Evolutionary conservation across 805 yeast species (phyloP), one percentile per base, ranked within the genome.

Genomic region (Teunomyces pallodes): DNA sequence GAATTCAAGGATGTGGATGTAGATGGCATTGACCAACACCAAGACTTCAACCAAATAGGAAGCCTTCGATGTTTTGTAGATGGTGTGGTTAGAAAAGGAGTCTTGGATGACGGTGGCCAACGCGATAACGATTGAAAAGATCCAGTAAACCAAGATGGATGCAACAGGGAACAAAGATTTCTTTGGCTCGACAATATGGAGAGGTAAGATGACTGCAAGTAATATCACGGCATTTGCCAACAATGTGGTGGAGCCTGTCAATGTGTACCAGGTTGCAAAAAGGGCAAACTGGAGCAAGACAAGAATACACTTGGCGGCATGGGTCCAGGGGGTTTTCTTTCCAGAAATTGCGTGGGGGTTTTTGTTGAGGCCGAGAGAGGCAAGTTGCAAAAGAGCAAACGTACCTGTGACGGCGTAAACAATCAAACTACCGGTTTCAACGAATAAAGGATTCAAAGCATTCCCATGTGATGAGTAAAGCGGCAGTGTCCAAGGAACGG

Each of bases 81-180:
- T 50, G 46, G 55, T 53, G 45, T 57, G 57, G 3, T 51, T 45
- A 5, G 66, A 59, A 26, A 56, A 38, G n/a, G 47, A 9, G 47
- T 63, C 67, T 53, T 60, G 61, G 6, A 49, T 47, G 12, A 50
- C 26, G 6, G 54, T 48, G 28, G 53, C 51, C 32, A 44, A 10
- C 12, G 43, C 49, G 9, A 52, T 33, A 10, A 57, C 20, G 28
- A 49, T 20, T 5, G 54, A 45, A 5, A 49, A 42, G 10, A 61
- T 43, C 67, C 67, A 64, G 54, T 50, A 63, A 4, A 59, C 33
- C 42, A 65, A 53, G 10, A 57, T 51, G 2, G 67, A 54, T 9
- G 61, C 63, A 24, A 52, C 56, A 26, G 64, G 62, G 9, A 55
- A 56, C 9, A 45, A 39, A 1, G 66, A 53, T 26, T 60, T 54